Percentiles rank a stretch among this genome's conserved stretches.
Conservation (phyloP, 257 asterid genomes). For the Capsicum pubescens region DNA sequence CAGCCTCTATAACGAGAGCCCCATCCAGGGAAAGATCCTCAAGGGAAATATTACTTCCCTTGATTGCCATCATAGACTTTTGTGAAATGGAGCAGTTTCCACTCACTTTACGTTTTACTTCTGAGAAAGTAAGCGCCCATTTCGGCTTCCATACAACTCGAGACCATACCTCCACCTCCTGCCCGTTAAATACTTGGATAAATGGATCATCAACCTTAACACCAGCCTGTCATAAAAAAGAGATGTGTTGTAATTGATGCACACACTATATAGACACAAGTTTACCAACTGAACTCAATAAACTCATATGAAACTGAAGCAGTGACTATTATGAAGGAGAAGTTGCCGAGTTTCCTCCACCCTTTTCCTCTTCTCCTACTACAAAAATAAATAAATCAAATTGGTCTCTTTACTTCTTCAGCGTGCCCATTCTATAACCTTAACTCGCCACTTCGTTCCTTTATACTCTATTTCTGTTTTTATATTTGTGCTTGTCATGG, state of each 20-base stretch:
- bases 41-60: conserved; percentile 63
- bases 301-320: conserved; percentile 7
- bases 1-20: conserved; percentile 71
- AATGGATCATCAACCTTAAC: conserved; percentile 78
- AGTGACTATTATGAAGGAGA: background rate
- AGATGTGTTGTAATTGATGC: conserved; percentile 19
- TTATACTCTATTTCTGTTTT: background rate
- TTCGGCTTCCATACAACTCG: conserved; percentile 90
- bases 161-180: conserved; percentile 97
- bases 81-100: conserved; percentile 69
- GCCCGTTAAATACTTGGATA: conserved; percentile 69
- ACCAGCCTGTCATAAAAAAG: conserved; percentile 69
- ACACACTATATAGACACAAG: conserved; percentile 7
- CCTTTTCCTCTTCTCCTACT: background rate
- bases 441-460: background rate
- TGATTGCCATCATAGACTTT: conserved; percentile 71
- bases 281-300: background rate
- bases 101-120: conserved; percentile 63
- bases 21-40: conserved; percentile 87
- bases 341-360: background rate
- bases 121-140: conserved; percentile 91
- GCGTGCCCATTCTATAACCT: background rate
- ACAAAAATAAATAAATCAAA: background rate
- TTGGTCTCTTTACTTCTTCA: background rate
- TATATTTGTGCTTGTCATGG: conserved; percentile 25